phyloP scores from a whole-genome alignment of 2,329 filamentous ascomycete species.

The Paramyrothecium roridum region DNA sequence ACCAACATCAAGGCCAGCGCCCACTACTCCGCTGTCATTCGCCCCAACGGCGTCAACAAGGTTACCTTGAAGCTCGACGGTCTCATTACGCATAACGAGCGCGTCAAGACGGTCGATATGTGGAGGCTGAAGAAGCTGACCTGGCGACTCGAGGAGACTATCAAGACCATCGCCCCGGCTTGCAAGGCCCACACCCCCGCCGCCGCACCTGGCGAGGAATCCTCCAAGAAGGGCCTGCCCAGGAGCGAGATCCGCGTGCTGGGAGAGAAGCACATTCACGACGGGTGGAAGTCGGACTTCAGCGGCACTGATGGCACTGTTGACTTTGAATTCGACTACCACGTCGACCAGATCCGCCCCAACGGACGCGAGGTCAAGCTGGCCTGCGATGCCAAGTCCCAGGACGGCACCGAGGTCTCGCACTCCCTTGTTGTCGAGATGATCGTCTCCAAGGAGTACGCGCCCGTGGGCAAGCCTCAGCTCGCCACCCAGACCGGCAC shows the following conservation, averaged over 20 bases:
- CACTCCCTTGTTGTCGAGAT: slow-evolving; percentile 90
- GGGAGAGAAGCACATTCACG: slow-evolving; percentile 77
- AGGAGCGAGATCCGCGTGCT: slow-evolving; percentile 76
- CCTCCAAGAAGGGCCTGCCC: slow-evolving; percentile 58
- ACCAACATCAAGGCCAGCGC: slow-evolving; percentile 89
- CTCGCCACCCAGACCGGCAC: slow-evolving; percentile 83
- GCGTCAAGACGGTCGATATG: slow-evolving; percentile 68
- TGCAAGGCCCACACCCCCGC: slow-evolving; percentile 69
- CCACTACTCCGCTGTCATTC: slow-evolving; percentile 76
- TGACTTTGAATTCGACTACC: slow-evolving; percentile 75
- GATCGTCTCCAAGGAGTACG: slow-evolving; percentile 90
- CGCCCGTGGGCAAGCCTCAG: slow-evolving; percentile 62
- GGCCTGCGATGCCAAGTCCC: slow-evolving; percentile 73
- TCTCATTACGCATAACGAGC: slow-evolving; percentile 68
- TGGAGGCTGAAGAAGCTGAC: slow-evolving; percentile 91
- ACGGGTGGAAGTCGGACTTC: slow-evolving; percentile 82
- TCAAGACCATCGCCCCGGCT: slow-evolving; percentile 74
- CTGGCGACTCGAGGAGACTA: slow-evolving; percentile 89
- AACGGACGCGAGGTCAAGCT: slow-evolving; percentile 54
- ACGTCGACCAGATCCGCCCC: slow-evolving; percentile 34
- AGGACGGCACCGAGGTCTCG: slow-evolving; percentile 72
- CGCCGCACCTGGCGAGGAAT: slow-evolving; percentile 35
- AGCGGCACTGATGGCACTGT: slow-evolving; percentile 54
- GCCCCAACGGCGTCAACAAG: slow-evolving; percentile 80
- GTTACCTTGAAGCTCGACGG: slow-evolving; percentile 81